Base-by-base conservation (phyloP, 129 eudicot genomes). In the Chrysanthemum seticuspe region DNA sequence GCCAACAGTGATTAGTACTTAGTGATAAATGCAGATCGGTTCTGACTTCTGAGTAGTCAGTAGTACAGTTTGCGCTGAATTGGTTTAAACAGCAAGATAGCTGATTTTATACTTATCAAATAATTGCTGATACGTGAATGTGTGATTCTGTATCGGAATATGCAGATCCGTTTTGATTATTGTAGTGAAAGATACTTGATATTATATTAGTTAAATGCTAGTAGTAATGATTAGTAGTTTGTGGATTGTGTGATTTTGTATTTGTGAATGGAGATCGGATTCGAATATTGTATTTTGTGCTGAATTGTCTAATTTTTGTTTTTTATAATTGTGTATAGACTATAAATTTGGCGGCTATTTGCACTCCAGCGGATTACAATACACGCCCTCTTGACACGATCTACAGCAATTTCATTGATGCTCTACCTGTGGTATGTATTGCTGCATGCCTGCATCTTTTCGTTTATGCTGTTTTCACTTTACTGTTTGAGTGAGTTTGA, bases 351-450 rank as follows among this genome's bases (percentile, higher is more conserved):
- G 98, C 97, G 27, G 98, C 98, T 34, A 94, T 94, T 74, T 94
- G 98, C 80, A 94, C 98, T 51, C 98, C 98, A 40, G 97, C 98
- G 13, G 97, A 94, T 76, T 90, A 94, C 88, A 94, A 90, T 56
- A 94, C 96, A 0, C 93, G 97, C 61, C 98, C 98, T 10, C 89
- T 94, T 29, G 98, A 94, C 78, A 94, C 98, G 19, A 90, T 94
- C n/a, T 94, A 94, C 82, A 94, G 96, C 87, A 94, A 94, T 63
- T 94, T 94, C 84, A 88, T 88, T 11, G 98, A 90, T 84, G 97
- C 98, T 15, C 90, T 94, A 65, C 98, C 98, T 14, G 98, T 94
- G 96, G 98, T 93, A 86, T 63, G 83, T 67, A 50, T 19, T 25
- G 21, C 2, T 53, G 16, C 47, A 40, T 40, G 47, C 10, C 10